Conservation (phyloP, 306 rosid species). For the Rosa lucieae region DNA sequence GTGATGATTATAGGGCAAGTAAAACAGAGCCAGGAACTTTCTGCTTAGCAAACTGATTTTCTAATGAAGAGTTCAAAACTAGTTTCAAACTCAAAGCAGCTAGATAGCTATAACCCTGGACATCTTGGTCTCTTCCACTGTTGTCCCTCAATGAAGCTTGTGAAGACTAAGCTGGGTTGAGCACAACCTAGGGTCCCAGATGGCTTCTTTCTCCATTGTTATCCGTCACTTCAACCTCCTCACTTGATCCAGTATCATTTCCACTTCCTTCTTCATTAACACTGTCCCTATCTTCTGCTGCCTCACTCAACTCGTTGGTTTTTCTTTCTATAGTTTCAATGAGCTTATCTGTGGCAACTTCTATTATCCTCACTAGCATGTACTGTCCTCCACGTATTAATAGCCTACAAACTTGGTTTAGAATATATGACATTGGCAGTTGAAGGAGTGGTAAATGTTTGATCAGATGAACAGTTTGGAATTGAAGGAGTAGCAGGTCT, state of each 20-base stretch:
- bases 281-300: neutral
- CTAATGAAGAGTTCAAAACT: too few species aligned
- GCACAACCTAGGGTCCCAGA: neutral
- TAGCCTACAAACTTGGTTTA: neutral
- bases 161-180: neutral
- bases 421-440: neutral
- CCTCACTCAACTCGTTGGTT: neutral
- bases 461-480: neutral
- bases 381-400: neutral
- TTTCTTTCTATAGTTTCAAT: neutral
- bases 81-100: neutral
- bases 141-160: neutral
- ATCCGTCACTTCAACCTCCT: neutral
- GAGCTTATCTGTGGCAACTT: slow-evolving; percentile 4
- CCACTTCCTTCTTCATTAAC: slow-evolving; percentile 1
- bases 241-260: neutral
- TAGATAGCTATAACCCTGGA: neutral
- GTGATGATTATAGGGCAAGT: too few species aligned
- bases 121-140: neutral
- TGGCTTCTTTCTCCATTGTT: neutral
- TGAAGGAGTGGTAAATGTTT: neutral
- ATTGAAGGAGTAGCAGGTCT: neutral
- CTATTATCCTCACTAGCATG: slow-evolving; percentile 3
- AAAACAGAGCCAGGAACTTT: too few species aligned
- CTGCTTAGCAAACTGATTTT: too few species aligned